Evolutionary conservation across 1,139 yeast species (phyloP), one percentile per base, ranked within the genome.

Genomic region (Suhomyces ambrosiae): DNA sequence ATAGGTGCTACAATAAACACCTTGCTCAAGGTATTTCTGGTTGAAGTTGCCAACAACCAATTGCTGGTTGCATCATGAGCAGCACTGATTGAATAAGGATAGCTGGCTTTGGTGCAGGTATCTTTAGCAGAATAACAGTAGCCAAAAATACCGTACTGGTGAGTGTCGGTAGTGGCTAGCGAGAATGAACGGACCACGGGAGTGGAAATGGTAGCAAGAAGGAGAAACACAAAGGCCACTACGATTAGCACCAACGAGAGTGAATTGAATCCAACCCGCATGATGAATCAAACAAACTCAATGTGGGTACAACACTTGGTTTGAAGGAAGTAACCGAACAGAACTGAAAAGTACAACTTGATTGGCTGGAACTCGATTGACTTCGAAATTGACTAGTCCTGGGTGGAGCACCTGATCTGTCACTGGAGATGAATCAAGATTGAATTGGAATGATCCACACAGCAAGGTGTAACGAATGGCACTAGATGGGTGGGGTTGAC

Each of bases 71-170:
- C 44, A 15, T 50, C 54, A 16, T 51, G 49, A 10, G 50, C 39
- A 5, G 40, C 31, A 24, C 60, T 50, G 13, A 63, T 46, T 2
- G 35, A 27, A 37, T 66, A 56, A 2, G 77, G 77, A 44, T 61
- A 71, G n/a, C 53, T 39, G 4, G 69, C 65, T 5, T 42, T 39
- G 62, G 62, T 14, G 56, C 58, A 38, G 62, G 60, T 53, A 5
- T 63, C 56, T 3, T 66, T 55, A 17, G 57, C 43, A 5, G 49
- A 36, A 29, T 47, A 55, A 60, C 97, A 90, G 46, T 79, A 76
- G 2, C 97, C 98, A 66, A 90, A 86, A 1, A 87, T 88, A 4
- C 98, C 98, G 58, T 83, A 92, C 38, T 75, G 67, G 53, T 71
- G 70, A 34, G 73, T 78, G 15, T 69, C 67, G 2, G 56, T 44